Conservation (phyloP, 208 protist genomes). For the Trypanosoma cruzi region DNA sequence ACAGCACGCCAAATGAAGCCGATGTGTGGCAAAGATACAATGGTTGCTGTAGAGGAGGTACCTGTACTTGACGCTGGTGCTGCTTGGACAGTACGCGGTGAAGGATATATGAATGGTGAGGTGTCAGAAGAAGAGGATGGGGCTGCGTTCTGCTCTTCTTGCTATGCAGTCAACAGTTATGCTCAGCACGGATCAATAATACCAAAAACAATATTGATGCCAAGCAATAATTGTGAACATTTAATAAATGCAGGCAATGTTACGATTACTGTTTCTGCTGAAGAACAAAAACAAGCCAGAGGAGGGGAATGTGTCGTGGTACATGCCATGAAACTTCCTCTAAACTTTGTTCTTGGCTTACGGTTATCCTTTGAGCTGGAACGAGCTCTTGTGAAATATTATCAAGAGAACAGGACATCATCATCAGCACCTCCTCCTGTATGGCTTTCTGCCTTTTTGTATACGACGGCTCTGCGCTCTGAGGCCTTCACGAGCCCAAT, state of each 20-base stretch:
- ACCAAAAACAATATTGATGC: conserved; percentile 4
- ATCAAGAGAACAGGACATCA: background rate
- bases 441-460: conserved; percentile 26
- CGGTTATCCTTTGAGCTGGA: conserved; percentile 19
- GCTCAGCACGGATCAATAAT: background rate
- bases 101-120: background rate
- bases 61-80: background rate
- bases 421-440: background rate
- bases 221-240: background rate
- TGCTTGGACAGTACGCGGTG: background rate
- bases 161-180: background rate
- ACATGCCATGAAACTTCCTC: conserved; percentile 19
- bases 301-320: background rate
- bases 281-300: background rate
- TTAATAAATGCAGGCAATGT: background rate
- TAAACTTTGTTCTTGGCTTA: conserved; percentile 18
- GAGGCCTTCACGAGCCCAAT: background rate
- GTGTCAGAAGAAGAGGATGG: background rate
- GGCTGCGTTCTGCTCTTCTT: background rate
- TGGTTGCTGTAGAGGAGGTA: background rate
- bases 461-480: conserved; percentile 16
- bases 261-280: background rate
- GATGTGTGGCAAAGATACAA: background rate
- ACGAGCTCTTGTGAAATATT: conserved; percentile 8
- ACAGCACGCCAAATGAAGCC: background rate